Evolutionary conservation across 192 early-diverging fungal species (phyloP).

Genomic region (Linnemannia exigua): DNA sequence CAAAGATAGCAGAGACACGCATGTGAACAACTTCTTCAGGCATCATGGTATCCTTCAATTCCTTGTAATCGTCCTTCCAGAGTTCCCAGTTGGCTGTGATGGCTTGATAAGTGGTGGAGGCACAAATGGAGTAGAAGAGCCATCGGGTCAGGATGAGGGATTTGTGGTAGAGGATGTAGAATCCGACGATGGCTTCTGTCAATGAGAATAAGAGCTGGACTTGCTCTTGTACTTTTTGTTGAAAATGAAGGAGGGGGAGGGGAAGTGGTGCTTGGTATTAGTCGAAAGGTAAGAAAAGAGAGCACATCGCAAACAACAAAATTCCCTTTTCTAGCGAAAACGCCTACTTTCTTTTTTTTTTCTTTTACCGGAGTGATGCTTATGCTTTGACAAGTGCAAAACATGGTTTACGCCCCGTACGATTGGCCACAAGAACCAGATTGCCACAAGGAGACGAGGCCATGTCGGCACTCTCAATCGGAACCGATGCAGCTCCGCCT

Average conservation of each 20-base stretch:
- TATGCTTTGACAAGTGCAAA: background rate
- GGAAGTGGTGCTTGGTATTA: background rate
- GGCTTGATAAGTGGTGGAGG: background rate
- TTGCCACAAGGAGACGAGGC: background rate
- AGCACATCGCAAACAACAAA: no score
- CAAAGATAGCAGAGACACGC: background rate
- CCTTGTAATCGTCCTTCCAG: background rate
- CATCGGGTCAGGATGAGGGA: background rate
- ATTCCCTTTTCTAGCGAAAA: background rate
- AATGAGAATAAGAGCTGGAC: background rate
- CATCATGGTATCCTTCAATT: background rate
- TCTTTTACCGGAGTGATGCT: background rate
- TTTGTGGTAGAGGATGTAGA: background rate
- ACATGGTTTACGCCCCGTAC: background rate
- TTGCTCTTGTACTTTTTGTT: background rate
- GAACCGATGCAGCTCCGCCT: background rate
- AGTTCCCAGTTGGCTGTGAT: background rate
- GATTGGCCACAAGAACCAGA: background rate
- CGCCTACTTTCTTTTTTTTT: no score
- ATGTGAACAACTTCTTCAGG: background rate
- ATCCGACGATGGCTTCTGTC: background rate
- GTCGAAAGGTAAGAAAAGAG: background rate
- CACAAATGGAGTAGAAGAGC: background rate
- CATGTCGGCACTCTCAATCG: background rate
- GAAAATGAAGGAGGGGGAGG: no score